These are phyloP conservation scores for Phoenix roebelenii DNA, from an alignment of 176 grass and related monocot genomes.

Conservation along the genomic window DNA sequence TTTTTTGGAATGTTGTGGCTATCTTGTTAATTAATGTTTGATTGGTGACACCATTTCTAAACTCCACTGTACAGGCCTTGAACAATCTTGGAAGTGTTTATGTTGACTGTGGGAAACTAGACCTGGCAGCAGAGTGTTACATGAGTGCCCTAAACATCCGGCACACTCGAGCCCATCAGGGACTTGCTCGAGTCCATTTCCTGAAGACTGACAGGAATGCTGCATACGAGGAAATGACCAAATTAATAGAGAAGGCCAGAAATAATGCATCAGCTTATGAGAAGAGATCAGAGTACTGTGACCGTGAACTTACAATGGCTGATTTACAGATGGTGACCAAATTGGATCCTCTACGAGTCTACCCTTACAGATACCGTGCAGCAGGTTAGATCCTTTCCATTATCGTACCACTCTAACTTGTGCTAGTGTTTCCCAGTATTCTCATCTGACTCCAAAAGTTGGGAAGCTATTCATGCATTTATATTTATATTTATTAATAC, in stretches of 20 bases:
- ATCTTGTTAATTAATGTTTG: constrained; percentile 3
- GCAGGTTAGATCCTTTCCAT: constrained; percentile 45
- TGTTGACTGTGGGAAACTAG: constrained; percentile 86
- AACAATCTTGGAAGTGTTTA: constrained; percentile 99
- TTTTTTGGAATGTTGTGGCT: no score
- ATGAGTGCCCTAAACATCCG: constrained; percentile 82
- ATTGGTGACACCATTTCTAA: constrained; percentile 9
- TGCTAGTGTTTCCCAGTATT: constrained; percentile 5
- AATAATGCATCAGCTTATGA: constrained; percentile 97
- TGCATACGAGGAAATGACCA: constrained; percentile 95
- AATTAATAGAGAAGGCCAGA: constrained; percentile 91
- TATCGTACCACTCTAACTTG: constrained; percentile 1
- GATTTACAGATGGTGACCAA: constrained; percentile 91
- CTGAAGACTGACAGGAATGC: constrained; percentile 56
- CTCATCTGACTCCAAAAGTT: background rate
- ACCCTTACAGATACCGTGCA: constrained; percentile 96
- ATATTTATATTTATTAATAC: no score
- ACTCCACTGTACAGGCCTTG: constrained; percentile 55
- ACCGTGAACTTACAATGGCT: constrained; percentile 68
- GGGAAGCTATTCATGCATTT: constrained; percentile 21
- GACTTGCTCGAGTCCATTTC: constrained; percentile 87
- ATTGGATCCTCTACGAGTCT: constrained; percentile 85
- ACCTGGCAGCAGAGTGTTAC: constrained; percentile 94
- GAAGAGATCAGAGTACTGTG: constrained; percentile 93
- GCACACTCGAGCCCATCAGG: constrained; percentile 94